phyloP scores from a whole-genome alignment of 208 protist species.

The Trichomonas vaginalis region DNA sequence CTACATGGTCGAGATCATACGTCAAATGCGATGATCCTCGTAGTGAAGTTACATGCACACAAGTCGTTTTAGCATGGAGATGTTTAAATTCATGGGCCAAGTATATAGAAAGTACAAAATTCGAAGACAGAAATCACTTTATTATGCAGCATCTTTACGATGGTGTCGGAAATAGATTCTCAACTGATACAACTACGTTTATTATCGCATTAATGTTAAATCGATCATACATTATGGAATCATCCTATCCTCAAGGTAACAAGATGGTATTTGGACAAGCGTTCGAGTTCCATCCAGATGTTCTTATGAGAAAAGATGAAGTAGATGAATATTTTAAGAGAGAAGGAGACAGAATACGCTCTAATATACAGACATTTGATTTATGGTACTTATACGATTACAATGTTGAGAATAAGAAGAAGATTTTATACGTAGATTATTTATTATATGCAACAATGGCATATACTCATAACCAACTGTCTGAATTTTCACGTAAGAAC shows the following conservation, averaged over 20 bases:
- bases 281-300: background rate
- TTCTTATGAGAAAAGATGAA: background rate
- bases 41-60: slow-evolving; percentile 5
- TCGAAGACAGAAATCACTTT: background rate
- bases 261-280: background rate
- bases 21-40: background rate
- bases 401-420: background rate
- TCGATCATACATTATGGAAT: background rate
- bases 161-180: background rate
- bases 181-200: background rate
- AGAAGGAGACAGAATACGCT: background rate
- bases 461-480: background rate
- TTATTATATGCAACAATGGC: background rate
- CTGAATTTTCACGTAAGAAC: background rate
- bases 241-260: background rate
- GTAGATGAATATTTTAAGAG: background rate
- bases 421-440: background rate
- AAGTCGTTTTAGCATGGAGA: background rate
- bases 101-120: background rate
- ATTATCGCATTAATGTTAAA: background rate
- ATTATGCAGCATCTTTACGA: background rate
- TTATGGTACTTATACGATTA: background rate
- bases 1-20: background rate
- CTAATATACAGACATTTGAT: background rate
- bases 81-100: background rate